Conservation (phyloP, 257 asterid genomes). For the Penstemon newberryi region DNA sequence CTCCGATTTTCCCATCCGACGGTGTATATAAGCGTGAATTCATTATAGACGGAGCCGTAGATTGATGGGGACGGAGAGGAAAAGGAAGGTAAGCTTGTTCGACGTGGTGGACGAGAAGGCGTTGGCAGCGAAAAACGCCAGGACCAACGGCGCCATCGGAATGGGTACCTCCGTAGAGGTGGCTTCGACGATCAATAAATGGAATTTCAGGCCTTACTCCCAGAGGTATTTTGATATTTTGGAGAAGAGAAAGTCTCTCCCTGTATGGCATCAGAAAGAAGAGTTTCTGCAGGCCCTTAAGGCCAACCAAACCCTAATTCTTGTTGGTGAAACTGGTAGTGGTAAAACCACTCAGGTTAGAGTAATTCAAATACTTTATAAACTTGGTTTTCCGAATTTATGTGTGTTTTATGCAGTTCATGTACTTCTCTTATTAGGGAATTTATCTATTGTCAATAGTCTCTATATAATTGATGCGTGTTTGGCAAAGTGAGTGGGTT, state of each 20-base stretch:
- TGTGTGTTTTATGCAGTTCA: not conserved
- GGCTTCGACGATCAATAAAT: constrained; percentile 48
- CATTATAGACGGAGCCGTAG: constrained; percentile 1
- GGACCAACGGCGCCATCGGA: constrained; percentile 43
- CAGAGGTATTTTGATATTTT: constrained; percentile 77
- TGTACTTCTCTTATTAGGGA: no score
- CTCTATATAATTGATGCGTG: not conserved
- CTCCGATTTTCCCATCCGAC: constrained; percentile 21
- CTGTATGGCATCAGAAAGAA: constrained; percentile 96
- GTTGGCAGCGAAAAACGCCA: constrained; percentile 47
- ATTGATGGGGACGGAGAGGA: constrained; percentile 93
- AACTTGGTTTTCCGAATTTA: no score
- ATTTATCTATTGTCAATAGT: no score
- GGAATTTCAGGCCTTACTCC: constrained; percentile 74
- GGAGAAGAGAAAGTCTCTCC: constrained; percentile 86
- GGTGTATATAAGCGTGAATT: constrained; percentile 7
- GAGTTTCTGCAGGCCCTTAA: constrained; percentile 75
- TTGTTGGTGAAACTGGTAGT: constrained; percentile 98
- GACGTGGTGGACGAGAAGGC: constrained; percentile 88
- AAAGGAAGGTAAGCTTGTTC: constrained; percentile 90
- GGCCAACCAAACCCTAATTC: constrained; percentile 68
- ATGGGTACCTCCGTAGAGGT: constrained; percentile 27
- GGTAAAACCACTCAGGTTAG: constrained; percentile 97
- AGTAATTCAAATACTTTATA: not conserved
- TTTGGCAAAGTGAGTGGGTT: not conserved